Base-by-base conservation (phyloP, 2,329 filamentous ascomycete species). In the Sporothrix brasiliensis region DNA sequence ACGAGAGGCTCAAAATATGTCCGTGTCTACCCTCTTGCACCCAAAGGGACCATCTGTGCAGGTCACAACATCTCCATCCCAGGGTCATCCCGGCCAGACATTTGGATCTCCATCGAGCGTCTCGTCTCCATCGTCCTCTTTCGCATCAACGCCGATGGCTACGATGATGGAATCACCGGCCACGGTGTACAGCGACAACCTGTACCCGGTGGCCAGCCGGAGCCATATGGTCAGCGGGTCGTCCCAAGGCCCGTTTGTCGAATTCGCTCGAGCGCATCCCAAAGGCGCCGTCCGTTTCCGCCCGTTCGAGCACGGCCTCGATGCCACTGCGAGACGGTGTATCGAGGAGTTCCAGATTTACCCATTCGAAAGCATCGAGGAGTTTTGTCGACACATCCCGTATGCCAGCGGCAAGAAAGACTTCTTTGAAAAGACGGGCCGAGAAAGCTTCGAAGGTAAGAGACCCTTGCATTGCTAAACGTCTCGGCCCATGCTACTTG, bases 401-500 rank as follows among this genome's bases (percentile, higher is more conserved):
- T 98, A 98, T 80, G 94, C 93, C 77, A 97, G 94, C 78, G 92
- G 93, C 74, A 98, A 97, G 84, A 97, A 96, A 79, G 87, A 90
- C 72, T 97, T 97, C 76, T 87, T 89, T 73, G 88, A 90, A 74
- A 96, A 92, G 82, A 98, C 94, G 3, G 92, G 93, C 1, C 85
- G 93, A 69, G 92, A 96, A 75, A 91, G 90, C 72, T 96, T 97
- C 75, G 91, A 97, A 85, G 92, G 94, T 95, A 83, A 76, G 81
- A 71, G 24, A 27, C 27, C 34, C 27, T 19, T 11, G 14, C 30
- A 39, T 13, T 19, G 14, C 21, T 24, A 2, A 16, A 56, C 11
- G 3, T 6, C 30, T 34, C 24, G 13, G 6, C 34, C 34, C 41
- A 16, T 1, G 3, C 19, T 34, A 14, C 30, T 44, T 2, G 16